Base-by-base conservation (phyloP, 306 rosid genomes). In the Quillaja saponaria region DNA sequence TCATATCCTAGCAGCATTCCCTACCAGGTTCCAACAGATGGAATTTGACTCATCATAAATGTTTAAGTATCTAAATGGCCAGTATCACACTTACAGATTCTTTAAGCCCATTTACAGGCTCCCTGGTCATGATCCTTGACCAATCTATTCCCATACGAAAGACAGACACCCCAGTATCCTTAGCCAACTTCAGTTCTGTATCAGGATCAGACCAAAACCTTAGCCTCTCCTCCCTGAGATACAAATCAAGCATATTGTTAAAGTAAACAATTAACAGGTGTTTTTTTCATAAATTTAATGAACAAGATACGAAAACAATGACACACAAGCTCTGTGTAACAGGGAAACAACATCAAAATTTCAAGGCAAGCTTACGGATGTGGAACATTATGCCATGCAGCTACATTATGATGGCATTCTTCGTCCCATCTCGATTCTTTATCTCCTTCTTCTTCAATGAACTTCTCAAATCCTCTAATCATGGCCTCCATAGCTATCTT, bases 131-230 rank as follows among this genome's bases (percentile, higher is more conserved):
- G 71, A 92, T 63, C 71, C 98, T 75, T 21, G 96, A 76, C 98
- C 98, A 92, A 71, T 92, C 98, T 71, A 92, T 77, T 62, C 98
- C 98, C 98, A 92, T 86, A 42, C 98, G 84, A 50, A 92, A 92
- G 65, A 92, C 94, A 51, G 80, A 73, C 49, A 81, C 55, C 18
- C 98, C 98, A 13, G 98, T 88, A 69, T 71, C 82, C 68, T 92
- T 88, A 46, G 98, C 96, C 77, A 88, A 71, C 40, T 84, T 84
- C 56, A 92, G 70, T 76, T 92, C 98, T 61, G 79, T 79, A 81
- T 92, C 98, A 72, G 98, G 98, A 76, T 92, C 96, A 41, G 98
- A 84, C 98, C 98, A 92, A 88, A 92, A 92, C 85, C 85, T 88
- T 69, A 92, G 71, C 77, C 98, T 88, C 82, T 88, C 94, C 80